Percentiles rank a stretch among this genome's conserved stretches.
Conservation (phyloP, 2,329 filamentous ascomycete genomes). For the Alternaria atra region DNA sequence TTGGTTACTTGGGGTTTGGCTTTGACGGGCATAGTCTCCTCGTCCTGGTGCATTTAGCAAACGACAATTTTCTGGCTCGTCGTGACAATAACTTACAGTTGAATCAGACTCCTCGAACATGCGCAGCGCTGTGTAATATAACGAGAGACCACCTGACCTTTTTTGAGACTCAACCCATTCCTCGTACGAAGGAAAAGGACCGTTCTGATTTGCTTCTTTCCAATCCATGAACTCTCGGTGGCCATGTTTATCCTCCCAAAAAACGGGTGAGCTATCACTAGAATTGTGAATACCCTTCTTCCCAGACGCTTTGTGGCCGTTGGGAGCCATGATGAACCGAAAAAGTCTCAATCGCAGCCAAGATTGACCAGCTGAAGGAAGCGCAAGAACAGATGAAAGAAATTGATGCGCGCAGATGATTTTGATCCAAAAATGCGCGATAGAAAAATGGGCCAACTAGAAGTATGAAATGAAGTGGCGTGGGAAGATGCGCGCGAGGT, state of each 20-base stretch:
- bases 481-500: slow-evolving; percentile 33
- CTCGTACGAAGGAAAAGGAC: slow-evolving; percentile 39
- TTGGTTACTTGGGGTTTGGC: slow-evolving; percentile 29
- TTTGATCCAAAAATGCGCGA: slow-evolving; percentile 19
- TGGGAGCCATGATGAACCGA: slow-evolving; percentile 29
- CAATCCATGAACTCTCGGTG: slow-evolving; percentile 38
- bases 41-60: slow-evolving; percentile 39
- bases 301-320: slow-evolving; percentile 21
- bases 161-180: slow-evolving; percentile 39
- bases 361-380: slow-evolving; percentile 14
- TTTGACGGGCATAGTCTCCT: slow-evolving; percentile 26
- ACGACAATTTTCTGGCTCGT: background rate
- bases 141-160: slow-evolving; percentile 38
- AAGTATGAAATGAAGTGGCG: slow-evolving; percentile 21
- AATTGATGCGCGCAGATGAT: slow-evolving; percentile 19
- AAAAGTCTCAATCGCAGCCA: slow-evolving; percentile 18
- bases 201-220: slow-evolving; percentile 29
- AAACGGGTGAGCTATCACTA: slow-evolving; percentile 19
- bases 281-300: slow-evolving; percentile 14
- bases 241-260: slow-evolving; percentile 36
- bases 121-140: slow-evolving; percentile 42
- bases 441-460: slow-evolving; percentile 11
- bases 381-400: slow-evolving; percentile 12
- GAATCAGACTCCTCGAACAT: slow-evolving; percentile 42
- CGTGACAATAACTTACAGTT: slow-evolving; percentile 33